These are phyloP conservation scores for Dioscorea cayenensis DNA, from an alignment of 116 monocot species.

Conservation along the genomic window DNA sequence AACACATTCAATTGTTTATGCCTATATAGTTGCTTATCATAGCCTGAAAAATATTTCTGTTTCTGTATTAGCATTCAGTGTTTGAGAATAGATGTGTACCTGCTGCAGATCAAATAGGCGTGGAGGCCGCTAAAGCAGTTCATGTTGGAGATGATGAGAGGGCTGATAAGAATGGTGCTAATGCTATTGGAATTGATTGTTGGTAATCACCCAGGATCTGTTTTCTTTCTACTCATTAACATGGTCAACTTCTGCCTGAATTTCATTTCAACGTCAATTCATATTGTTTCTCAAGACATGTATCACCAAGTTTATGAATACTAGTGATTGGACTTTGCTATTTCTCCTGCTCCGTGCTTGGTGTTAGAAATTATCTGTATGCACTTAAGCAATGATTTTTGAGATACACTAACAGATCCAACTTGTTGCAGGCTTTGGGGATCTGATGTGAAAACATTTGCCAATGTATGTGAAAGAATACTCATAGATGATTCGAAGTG, in stretches of 20 bases:
- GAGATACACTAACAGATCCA: not conserved
- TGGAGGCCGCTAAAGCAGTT: conserved; percentile 54
- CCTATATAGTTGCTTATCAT: too few relatives aligned
- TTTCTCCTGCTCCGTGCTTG: not conserved
- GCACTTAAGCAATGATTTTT: not conserved
- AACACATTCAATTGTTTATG: too few relatives aligned
- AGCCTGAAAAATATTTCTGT: not conserved
- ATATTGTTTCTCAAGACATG: too few relatives aligned
- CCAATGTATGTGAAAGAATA: conserved; percentile 51
- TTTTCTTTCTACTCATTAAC: too few relatives aligned
- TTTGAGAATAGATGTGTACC: not conserved
- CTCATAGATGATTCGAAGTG: conserved; percentile 13
- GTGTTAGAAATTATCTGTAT: not conserved
- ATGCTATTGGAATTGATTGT: conserved; percentile 73
- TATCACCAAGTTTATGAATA: not conserved
- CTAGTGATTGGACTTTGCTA: not conserved
- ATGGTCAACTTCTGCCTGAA: too few relatives aligned
- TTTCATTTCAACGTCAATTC: not conserved
- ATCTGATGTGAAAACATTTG: conserved; percentile 67
- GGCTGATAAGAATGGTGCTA: conserved; percentile 85
- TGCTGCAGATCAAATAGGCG: conserved; percentile 57
- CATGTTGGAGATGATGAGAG: conserved; percentile 90
- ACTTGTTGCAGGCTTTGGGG: conserved; percentile 81
- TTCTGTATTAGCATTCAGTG: not conserved
- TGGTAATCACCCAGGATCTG: conserved; percentile 31